These are phyloP conservation scores for Wickerhamiella kurtzmanii DNA, from an alignment of 805 yeast genomes.

Conservation along the genomic window DNA sequence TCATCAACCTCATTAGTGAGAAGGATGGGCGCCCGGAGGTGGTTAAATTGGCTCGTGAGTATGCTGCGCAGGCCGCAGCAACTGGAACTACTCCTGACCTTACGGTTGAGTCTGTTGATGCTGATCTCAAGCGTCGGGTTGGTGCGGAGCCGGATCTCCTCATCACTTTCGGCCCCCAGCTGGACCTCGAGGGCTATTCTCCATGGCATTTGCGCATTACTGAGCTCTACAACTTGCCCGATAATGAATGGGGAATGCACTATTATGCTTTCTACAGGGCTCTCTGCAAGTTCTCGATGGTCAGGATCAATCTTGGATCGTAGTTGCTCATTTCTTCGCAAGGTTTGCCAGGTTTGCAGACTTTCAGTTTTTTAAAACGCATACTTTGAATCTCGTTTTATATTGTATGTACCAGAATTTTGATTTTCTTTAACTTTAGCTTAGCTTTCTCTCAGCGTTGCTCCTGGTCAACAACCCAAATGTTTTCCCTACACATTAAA, in stretches of 20 bases:
- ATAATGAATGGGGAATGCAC: conserved; percentile 57
- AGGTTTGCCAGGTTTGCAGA: no score
- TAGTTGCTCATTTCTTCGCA: conserved; percentile 26
- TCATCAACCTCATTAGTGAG: conserved; percentile 51
- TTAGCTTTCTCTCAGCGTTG: no score
- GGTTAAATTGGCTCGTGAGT: conserved; percentile 73
- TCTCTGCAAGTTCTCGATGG: conserved; percentile 42
- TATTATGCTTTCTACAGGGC: conserved; percentile 63
- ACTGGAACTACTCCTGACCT: conserved; percentile 57
- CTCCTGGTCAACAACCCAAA: no score
- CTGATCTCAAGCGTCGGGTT: conserved; percentile 41
- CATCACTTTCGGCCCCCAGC: conserved; percentile 67
- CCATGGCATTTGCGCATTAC: conserved; percentile 94
- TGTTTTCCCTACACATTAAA: no score
- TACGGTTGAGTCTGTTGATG: conserved; percentile 58
- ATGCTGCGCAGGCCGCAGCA: conserved; percentile 58
- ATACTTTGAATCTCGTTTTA: no score
- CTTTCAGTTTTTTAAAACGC: no score
- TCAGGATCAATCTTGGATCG: conserved; percentile 83
- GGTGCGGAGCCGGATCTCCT: conserved; percentile 90
- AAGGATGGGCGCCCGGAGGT: conserved; percentile 84
- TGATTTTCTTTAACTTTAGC: no score
- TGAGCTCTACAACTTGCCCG: conserved; percentile 85
- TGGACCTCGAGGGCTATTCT: conserved; percentile 88
- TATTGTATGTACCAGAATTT: no score